Evolutionary conservation across 1,284 basidiomycete species (phyloP).

Genomic region (Tetrapyrgos nigripes): DNA sequence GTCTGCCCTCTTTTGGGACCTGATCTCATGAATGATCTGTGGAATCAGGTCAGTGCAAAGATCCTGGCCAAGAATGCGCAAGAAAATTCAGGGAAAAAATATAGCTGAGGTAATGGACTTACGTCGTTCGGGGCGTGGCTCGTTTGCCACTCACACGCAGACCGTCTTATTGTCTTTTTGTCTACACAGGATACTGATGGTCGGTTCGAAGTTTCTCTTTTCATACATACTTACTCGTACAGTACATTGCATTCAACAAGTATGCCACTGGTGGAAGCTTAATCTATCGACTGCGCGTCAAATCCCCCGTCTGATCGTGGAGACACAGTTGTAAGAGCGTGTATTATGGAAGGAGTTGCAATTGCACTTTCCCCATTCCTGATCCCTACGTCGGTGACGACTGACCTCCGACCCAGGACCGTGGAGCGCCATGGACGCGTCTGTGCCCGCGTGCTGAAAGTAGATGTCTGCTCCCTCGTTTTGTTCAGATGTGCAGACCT

Average conservation of each 20-base stretch:
- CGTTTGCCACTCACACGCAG: background rate
- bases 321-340: background rate
- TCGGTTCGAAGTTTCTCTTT: conserved; percentile 7
- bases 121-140: background rate
- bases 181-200: background rate
- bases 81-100: conserved; percentile 48
- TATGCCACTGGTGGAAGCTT: background rate
- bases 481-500: background rate
- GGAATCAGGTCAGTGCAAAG: conserved; percentile 75
- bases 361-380: background rate
- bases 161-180: conserved; percentile 15
- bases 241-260: background rate
- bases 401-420: background rate
- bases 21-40: background rate
- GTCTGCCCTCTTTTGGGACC: conserved; percentile 27
- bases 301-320: background rate
- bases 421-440: background rate
- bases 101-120: conserved; percentile 15
- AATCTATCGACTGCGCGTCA: background rate
- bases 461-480: background rate
- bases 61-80: conserved; percentile 74
- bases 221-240: conserved; percentile 4
- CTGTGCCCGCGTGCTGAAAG: background rate
- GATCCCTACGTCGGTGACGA: background rate
- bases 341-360: background rate